Base-by-base conservation (phyloP, 352 stramenopile genomes). In the Phytophthora meadii region DNA sequence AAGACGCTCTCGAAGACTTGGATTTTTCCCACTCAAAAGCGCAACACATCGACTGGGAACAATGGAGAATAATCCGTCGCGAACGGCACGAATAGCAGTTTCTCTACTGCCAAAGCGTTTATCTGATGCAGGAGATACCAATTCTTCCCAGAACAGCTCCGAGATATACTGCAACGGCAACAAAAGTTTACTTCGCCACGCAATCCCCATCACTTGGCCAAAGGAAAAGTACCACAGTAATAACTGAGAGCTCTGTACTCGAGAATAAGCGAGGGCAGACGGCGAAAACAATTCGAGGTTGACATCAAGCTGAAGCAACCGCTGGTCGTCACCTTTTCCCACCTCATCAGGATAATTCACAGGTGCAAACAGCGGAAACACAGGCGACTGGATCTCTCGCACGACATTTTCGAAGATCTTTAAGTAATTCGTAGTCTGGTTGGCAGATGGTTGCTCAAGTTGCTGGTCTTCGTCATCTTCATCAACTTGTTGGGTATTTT, bases 111-210 rank as follows among this genome's bases (percentile, higher is more conserved):
- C n/a, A 10, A 8, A 36, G 9, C 2, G 1, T 22, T 52, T 36
- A 19, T 55, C 24, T 22, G 22, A 27, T 19, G 8, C 12, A 6
- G 42, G 60, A 37, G 59, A 42, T 17, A 73, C 53, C 24, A 87
- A 42, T 8, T 82, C 63, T 3, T 56, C 14, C 82, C 82, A 93
- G 17, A 91, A 87, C 4, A 42, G 27, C 0, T 19, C 42, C 0
- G 74, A 78, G n/a, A 91, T 0, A 36, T 79, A 90, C 50, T 86
- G 65, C 15, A 93, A 70, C 1, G 86, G 82, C 0, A 91, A 36
- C 4, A 84, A 22, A 6, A 79, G 47, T 5, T 69, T 62, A 6
- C 75, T 71, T 3, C 84, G 68, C 86, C 86, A 94, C 1, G 80
- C 73, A 17, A 93, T 84, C 6, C 84, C 84, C 7, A 93, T 55